Conservation (phyloP, 2,329 filamentous ascomycete genomes). For the Xylaria sp. region DNA sequence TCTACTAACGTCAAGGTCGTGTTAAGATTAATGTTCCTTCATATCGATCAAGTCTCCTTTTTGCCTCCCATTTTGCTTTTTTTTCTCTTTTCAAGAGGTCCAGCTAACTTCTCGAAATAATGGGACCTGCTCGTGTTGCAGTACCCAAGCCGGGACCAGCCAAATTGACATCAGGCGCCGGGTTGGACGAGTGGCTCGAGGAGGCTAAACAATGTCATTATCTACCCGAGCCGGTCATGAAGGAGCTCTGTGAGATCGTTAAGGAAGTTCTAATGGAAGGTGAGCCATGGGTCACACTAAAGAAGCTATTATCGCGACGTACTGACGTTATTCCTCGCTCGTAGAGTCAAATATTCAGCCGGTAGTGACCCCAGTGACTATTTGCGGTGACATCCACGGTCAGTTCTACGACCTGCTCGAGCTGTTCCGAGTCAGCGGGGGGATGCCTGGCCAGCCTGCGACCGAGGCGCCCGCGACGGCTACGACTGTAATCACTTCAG, state of each 20-base stretch:
- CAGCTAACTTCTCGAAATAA: constrained; percentile 26
- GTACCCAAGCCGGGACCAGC: constrained; percentile 93
- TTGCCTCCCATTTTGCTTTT: background rate
- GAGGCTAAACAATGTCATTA: constrained; percentile 98
- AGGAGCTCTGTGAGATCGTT: constrained; percentile 97
- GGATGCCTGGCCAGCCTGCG: constrained; percentile 88
- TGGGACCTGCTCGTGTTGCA: constrained; percentile 52
- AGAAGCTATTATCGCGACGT: background rate
- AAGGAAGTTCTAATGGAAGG: constrained; percentile 99
- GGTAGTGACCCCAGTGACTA: constrained; percentile 94
- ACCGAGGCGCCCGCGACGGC: constrained; percentile 75
- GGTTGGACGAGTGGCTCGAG: constrained; percentile 95
- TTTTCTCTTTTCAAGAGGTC: constrained; percentile 11
- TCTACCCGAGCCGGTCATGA: constrained; percentile 95
- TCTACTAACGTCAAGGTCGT: constrained; percentile 16
- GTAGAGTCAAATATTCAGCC: constrained; percentile 98
- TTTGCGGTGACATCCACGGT: constrained; percentile 98
- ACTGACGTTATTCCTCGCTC: constrained; percentile 15
- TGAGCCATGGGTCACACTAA: constrained; percentile 53
- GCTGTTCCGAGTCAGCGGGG: constrained; percentile 94
- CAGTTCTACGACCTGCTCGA: constrained; percentile 99
- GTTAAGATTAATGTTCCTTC: constrained; percentile 6
- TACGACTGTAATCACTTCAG: constrained; percentile 83
- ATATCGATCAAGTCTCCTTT: constrained; percentile 2
- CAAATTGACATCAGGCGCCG: constrained; percentile 82